A percentile compares a stretch with the other conserved stretches of the same genome.
Conservation (phyloP, 768 basidiomycete species). For the Candolleomyces efflorescens region DNA sequence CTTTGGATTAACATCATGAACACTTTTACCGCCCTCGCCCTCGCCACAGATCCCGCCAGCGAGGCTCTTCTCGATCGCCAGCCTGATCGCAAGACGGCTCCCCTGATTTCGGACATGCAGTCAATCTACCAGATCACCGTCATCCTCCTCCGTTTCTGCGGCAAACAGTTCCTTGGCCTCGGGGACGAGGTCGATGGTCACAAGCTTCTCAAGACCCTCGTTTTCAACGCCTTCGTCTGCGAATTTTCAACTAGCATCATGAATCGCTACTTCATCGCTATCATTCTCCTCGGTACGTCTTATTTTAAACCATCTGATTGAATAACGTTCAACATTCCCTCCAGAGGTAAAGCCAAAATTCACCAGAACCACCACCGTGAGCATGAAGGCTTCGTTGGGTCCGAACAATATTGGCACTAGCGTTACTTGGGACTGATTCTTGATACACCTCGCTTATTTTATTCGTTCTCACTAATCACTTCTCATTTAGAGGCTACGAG, state of each 20-base stretch:
- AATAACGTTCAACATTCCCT: conserved; percentile 5
- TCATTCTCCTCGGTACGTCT: conserved; percentile 77
- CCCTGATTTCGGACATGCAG: conserved; percentile 86
- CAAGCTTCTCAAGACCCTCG: conserved; percentile 69
- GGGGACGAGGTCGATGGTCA: conserved; percentile 34
- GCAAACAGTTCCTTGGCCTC: conserved; percentile 64
- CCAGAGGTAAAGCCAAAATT: conserved; percentile 55
- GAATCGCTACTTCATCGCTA: conserved; percentile 82
- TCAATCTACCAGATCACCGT: conserved; percentile 81
- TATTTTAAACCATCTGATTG: neutral
- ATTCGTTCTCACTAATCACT: too few relatives aligned
- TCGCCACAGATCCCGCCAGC: conserved; percentile 94
- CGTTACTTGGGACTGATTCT: too few relatives aligned
- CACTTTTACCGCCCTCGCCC: conserved; percentile 94
- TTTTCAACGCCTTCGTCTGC: conserved; percentile 98
- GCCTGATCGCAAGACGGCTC: conserved; percentile 85
- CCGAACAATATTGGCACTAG: too few relatives aligned
- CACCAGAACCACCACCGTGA: too few relatives aligned
- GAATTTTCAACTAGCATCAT: conserved; percentile 83
- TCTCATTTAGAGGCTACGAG: too few relatives aligned
- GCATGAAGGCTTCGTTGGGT: too few relatives aligned
- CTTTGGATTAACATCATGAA: conserved; percentile 99
- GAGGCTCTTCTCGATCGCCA: conserved; percentile 78
- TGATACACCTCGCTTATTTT: too few relatives aligned
- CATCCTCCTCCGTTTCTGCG: conserved; percentile 89